These are phyloP conservation scores for Decorospora gaudefroyi DNA, from an alignment of 2,329 filamentous ascomycete genomes.

Conservation along the genomic window DNA sequence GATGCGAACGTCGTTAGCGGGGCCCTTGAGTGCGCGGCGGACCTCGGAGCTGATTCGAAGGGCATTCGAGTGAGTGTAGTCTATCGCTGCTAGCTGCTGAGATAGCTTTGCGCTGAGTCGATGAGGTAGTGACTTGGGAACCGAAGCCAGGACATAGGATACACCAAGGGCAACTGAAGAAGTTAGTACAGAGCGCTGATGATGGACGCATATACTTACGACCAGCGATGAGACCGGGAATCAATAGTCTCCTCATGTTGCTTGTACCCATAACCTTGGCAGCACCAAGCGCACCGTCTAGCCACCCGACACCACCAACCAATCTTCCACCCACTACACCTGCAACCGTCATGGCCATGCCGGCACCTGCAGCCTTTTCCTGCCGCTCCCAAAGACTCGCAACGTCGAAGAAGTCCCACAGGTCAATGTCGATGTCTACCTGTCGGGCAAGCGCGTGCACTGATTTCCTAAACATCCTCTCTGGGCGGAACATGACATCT, in stretches of 20 bases:
- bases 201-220: slow-evolving; percentile 61
- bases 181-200: slow-evolving; percentile 10
- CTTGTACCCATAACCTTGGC: slow-evolving; percentile 79
- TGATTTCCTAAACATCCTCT: slow-evolving; percentile 90
- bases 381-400: slow-evolving; percentile 81
- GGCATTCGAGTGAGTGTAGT: slow-evolving; percentile 91
- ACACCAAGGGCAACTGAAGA: slow-evolving; percentile 69
- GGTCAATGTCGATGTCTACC: slow-evolving; percentile 83
- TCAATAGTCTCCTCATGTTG: slow-evolving; percentile 76
- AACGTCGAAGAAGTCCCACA: slow-evolving; percentile 93
- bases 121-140: slow-evolving; percentile 84
- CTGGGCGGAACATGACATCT: slow-evolving; percentile 83
- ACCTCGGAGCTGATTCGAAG: slow-evolving; percentile 82
- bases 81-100: slow-evolving; percentile 75
- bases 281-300: slow-evolving; percentile 82
- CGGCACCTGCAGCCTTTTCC: slow-evolving; percentile 91
- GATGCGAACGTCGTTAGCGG: slow-evolving; percentile 82
- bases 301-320: slow-evolving; percentile 82
- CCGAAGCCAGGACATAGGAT: slow-evolving; percentile 81
- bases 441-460: slow-evolving; percentile 80
- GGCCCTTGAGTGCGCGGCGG: slow-evolving; percentile 84
- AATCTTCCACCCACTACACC: slow-evolving; percentile 82
- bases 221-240: slow-evolving; percentile 78
- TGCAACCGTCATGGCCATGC: slow-evolving; percentile 90
- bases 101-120: slow-evolving; percentile 86